Conservation (phyloP, 108 stramenopile species). For the Cyclotella sp. region DNA sequence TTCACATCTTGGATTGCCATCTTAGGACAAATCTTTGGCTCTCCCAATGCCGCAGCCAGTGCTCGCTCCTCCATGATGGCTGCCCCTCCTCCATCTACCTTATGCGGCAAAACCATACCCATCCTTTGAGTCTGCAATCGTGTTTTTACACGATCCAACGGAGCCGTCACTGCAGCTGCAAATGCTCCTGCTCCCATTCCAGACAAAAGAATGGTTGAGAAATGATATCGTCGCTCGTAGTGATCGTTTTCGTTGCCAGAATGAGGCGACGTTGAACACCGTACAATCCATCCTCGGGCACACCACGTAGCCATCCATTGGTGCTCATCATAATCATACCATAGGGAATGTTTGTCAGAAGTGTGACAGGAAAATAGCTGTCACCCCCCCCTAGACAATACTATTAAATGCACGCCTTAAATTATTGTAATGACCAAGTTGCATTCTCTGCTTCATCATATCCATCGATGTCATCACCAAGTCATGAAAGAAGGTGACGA, state of each 20-base stretch:
- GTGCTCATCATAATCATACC: conserved; percentile 95
- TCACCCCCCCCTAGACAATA: conserved; percentile 45
- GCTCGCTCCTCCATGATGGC: conserved; percentile 46
- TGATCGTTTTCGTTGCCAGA: conserved; percentile 8
- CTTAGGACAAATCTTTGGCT: conserved; percentile 42
- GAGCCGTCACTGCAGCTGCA: conserved; percentile 92
- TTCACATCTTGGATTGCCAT: conserved; percentile 42
- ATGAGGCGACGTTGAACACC: conserved; percentile 21
- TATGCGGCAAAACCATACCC: conserved; percentile 41
- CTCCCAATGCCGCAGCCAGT: conserved; percentile 40
- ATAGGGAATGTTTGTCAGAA: conserved; percentile 97
- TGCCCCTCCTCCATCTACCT: conserved; percentile 3
- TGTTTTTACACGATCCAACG: conserved; percentile 98
- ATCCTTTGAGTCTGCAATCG: conserved; percentile 81
- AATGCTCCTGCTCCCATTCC: conserved; percentile 90
- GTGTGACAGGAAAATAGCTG: conserved; percentile 85
- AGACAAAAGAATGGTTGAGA: conserved; percentile 65
- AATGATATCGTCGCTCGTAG: conserved; percentile 35
- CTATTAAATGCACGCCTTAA: conserved; percentile 66
- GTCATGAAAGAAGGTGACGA: conserved; percentile 93
- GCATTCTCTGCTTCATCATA: conserved; percentile 99
- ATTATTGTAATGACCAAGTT: conserved; percentile 95
- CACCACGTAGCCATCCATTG: conserved; percentile 87
- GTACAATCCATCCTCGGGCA: conserved; percentile 57
- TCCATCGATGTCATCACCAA: conserved; percentile 96